Conservation (phyloP, 345 rosid species). For the Sisymbrium altissimum region DNA sequence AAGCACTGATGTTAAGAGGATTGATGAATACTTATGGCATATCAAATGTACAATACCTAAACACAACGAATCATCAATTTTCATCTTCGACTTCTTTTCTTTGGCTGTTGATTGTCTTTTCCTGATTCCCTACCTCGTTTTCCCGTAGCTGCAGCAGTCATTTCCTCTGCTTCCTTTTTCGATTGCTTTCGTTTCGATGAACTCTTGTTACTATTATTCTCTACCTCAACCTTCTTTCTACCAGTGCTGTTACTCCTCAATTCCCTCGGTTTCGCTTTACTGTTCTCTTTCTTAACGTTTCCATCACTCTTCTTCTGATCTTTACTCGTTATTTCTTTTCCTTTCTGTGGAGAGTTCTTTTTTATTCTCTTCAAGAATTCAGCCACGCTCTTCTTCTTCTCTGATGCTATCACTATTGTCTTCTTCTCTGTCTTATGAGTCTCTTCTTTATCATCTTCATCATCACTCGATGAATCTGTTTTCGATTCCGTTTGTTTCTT, state of each 20-base stretch:
- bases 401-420: constrained; percentile 21
- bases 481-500: constrained; percentile 20
- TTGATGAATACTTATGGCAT: constrained; percentile 3
- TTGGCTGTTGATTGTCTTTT: constrained; percentile 33
- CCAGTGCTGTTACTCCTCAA: constrained; percentile 35
- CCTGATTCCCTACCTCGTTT: constrained; percentile 52
- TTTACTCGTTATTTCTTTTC: constrained; percentile 25
- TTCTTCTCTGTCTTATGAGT: constrained; percentile 34
- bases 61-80: background rate
- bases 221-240: constrained; percentile 39
- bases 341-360: constrained; percentile 49
- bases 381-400: constrained; percentile 62
- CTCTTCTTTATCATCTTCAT: constrained; percentile 31
- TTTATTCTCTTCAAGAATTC: constrained; percentile 68
- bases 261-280: constrained; percentile 42
- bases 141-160: constrained; percentile 11
- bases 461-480: constrained; percentile 10
- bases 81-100: constrained; percentile 37
- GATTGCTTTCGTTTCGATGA: constrained; percentile 41
- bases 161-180: constrained; percentile 36
- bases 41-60: constrained; percentile 30
- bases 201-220: constrained; percentile 24
- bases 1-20: constrained; percentile 1
- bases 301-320: constrained; percentile 30
- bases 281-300: constrained; percentile 31